Evolutionary conservation across 2,329 filamentous ascomycete genomes (phyloP).

Genomic region (Zymoseptoria tritici): DNA sequence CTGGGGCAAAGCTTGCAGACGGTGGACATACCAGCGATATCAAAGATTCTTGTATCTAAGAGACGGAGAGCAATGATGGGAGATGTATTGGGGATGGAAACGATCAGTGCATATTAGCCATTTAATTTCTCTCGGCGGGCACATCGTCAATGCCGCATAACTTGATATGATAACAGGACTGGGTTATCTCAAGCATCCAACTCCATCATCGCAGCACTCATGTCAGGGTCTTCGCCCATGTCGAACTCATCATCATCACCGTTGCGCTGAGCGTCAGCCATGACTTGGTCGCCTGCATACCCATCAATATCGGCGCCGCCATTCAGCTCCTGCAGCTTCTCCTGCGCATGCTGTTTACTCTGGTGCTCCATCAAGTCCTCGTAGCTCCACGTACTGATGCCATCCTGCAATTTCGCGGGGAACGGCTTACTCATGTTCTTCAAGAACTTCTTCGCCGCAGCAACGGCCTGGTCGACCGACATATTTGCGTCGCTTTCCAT

Average conservation of each 20-base stretch:
- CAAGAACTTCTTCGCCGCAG: constrained; percentile 80
- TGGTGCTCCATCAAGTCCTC: constrained; percentile 72
- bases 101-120: background rate
- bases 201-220: constrained; percentile 33
- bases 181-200: constrained; percentile 15
- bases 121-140: background rate
- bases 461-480: constrained; percentile 91
- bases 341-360: constrained; percentile 61
- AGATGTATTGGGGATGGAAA: background rate
- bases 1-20: constrained; percentile 45
- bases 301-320: constrained; percentile 35
- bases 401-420: constrained; percentile 73
- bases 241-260: constrained; percentile 21
- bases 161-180: background rate
- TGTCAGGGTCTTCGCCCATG: constrained; percentile 30
- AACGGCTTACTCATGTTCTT: constrained; percentile 90
- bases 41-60: constrained; percentile 19
- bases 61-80: constrained; percentile 17
- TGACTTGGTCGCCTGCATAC: constrained; percentile 26
- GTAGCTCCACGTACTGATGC: constrained; percentile 85
- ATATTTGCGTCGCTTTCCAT: constrained; percentile 80
- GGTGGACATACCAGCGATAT: constrained; percentile 37
- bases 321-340: constrained; percentile 45
- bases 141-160: background rate
- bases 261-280: constrained; percentile 25